These are phyloP conservation scores for Solanum tarapatanum DNA, from an alignment of 257 asterid genomes.

Conservation along the genomic window DNA sequence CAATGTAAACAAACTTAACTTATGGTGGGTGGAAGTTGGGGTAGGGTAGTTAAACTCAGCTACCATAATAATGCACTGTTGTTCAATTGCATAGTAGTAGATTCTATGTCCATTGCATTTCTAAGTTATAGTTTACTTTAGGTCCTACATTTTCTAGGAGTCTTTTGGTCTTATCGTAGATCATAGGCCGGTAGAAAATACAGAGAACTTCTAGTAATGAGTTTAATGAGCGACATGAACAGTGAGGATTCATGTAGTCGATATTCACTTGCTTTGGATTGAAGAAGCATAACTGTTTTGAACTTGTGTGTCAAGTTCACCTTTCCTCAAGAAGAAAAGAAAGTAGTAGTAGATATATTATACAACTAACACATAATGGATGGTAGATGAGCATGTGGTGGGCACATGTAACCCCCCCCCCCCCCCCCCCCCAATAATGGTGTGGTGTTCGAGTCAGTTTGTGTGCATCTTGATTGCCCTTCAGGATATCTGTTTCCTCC, in stretches of 20 bases:
- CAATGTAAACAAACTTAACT: background rate
- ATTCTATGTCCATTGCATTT: background rate
- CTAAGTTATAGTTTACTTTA: background rate
- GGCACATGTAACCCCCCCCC: background rate
- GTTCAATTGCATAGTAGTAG: background rate
- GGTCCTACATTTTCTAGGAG: background rate
- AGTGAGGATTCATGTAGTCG: background rate
- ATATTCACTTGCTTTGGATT: background rate
- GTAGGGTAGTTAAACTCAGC: background rate
- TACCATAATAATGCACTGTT: constrained; percentile 1
- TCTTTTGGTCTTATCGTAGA: background rate
- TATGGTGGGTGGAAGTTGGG: constrained; percentile 6
- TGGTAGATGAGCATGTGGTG: background rate
- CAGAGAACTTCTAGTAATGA: background rate
- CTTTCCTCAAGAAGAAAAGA: background rate
- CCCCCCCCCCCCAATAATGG: too few relatives aligned
- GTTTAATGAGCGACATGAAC: background rate
- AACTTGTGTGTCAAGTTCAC: background rate
- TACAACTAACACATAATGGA: background rate
- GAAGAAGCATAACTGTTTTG: background rate
- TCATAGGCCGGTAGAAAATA: background rate
- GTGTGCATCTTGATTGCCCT: background rate
- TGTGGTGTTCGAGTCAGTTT: background rate
- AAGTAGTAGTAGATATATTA: background rate
- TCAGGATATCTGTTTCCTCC: background rate